Conservation (phyloP, 2,329 filamentous ascomycete species). For the Xenoacremonium recifei region DNA sequence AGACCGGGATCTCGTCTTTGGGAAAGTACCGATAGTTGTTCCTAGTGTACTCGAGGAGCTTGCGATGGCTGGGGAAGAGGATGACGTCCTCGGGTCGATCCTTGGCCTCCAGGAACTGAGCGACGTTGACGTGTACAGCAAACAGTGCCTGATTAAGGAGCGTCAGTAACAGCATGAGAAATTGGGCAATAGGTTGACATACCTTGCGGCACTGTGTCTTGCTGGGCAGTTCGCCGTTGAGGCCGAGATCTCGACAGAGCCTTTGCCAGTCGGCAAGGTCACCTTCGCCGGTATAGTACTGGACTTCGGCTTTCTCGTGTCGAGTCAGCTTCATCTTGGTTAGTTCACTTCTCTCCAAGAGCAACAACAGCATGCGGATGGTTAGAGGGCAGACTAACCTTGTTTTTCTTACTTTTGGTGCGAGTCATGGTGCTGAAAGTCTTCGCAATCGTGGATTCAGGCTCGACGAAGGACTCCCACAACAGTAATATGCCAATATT, state of each 20-base stretch:
- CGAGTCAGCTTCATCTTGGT: neutral
- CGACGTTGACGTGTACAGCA: conserved; percentile 47
- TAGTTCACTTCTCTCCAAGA: too few species aligned
- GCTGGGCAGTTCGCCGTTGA: conserved; percentile 36
- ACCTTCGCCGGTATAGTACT: conserved; percentile 28
- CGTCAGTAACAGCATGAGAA: neutral
- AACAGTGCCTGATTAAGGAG: conserved; percentile 36
- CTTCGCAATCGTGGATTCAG: too few species aligned
- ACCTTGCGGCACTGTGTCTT: conserved; percentile 47
- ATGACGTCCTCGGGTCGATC: conserved; percentile 21
- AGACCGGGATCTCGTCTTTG: conserved; percentile 32
- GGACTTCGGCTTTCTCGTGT: neutral
- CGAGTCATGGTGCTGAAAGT: too few species aligned
- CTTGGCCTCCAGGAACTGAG: conserved; percentile 43
- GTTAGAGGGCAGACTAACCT: too few species aligned
- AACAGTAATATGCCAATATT: too few species aligned
- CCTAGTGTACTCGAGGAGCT: conserved; percentile 25
- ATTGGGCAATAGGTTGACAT: conserved; percentile 8
- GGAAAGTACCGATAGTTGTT: conserved; percentile 31
- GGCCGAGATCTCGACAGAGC: conserved; percentile 43
- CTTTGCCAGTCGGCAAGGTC: conserved; percentile 42
- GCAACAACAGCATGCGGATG: too few species aligned
- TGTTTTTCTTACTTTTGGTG: too few species aligned
- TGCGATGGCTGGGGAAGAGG: conserved; percentile 30
- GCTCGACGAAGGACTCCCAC: too few species aligned